Percentiles rank a stretch among this genome's conserved stretches.
phyloP scores from a whole-genome alignment of 2,329 filamentous ascomycete species.

The Cladophialophora chaetospira region DNA sequence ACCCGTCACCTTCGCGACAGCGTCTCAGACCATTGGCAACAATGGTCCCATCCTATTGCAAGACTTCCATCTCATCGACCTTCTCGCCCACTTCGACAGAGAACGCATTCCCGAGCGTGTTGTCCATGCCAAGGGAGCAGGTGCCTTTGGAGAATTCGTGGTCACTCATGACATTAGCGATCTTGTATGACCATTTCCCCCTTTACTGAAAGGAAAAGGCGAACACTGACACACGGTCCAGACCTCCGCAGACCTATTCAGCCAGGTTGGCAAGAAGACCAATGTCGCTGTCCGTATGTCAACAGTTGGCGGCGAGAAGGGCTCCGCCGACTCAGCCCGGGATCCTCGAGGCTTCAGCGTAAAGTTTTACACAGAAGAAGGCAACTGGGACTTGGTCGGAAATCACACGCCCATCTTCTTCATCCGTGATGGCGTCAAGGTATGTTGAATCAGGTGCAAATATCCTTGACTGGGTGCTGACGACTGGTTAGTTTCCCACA shows the following conservation, averaged over 20 bases:
- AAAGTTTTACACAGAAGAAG: conserved; percentile 56
- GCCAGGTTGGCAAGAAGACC: conserved; percentile 54
- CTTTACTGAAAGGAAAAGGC: neutral
- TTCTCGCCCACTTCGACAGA: conserved; percentile 61
- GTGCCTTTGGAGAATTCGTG: conserved; percentile 61
- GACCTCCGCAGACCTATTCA: conserved; percentile 57
- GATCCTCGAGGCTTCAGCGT: conserved; percentile 54
- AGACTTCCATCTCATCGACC: conserved; percentile 63
- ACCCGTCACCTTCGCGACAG: conserved; percentile 14
- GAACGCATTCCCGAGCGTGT: conserved; percentile 66
- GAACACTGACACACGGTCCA: conserved; percentile 5
- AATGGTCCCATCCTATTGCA: conserved; percentile 50
- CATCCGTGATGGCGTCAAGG: conserved; percentile 57
- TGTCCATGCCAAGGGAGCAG: conserved; percentile 63
- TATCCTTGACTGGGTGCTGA: neutral
- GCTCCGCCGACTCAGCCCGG: conserved; percentile 50
- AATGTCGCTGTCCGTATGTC: conserved; percentile 50
- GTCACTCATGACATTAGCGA: conserved; percentile 60
- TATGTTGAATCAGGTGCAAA: neutral
- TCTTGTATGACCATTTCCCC: conserved; percentile 35
- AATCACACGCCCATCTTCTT: conserved; percentile 49
- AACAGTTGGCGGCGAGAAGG: conserved; percentile 49
- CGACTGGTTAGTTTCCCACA: conserved; percentile 69
- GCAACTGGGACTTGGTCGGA: conserved; percentile 54
- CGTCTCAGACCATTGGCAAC: conserved; percentile 29